Evolutionary conservation across 2,329 filamentous ascomycete genomes (phyloP), one percentile per base, ranked within the genome.

Genomic region (Emmonsia crescens): DNA sequence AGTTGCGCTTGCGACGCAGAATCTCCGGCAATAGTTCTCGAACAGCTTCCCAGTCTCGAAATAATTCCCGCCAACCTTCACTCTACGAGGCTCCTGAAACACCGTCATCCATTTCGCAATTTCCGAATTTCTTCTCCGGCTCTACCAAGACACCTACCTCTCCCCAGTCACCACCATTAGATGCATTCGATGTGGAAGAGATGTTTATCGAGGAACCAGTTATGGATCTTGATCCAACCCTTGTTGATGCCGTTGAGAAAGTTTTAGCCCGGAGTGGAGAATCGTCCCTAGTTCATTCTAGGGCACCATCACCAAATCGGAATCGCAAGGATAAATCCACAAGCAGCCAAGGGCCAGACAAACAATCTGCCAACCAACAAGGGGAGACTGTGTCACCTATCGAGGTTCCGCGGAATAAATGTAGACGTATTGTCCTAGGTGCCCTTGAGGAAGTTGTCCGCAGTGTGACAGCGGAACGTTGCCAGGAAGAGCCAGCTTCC

Each of bases 191-290:
- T 38, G 74, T 79, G 1, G 78, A 81, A 58, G 80, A 83, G 64
- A 71, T 76, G 61, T 82, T 84, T 57, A 69, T 77, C 12, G 79
- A 82, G 64, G 82, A 85, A 64, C 71, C 72, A 2, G 78, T 85
- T 56, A 81, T 83, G 78, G 82, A 83, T 64, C 77, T 83, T 59
- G 83, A 85, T 63, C 76, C 77, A n/a, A 83, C 77, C 2, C 74
- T 85, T 0, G 79, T 83, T 42, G 81, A 84, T 67, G 82, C 82
- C 8, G 75, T 85, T 27, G 83, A 85, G 67, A 79, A 80, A 59
- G 78, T 83, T 10, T 73, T 85, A 2, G 76, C 74, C 3, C 77
- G 75, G 48, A 78, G 75, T 56, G 75, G 72, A 5, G 71, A 74
- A 46, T 74, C 77, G 1, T 78, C 76, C 0, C 68, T 76, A 42